phyloP scores from a whole-genome alignment of 2,329 filamentous ascomycete species.

The Colletotrichum zoysiae region DNA sequence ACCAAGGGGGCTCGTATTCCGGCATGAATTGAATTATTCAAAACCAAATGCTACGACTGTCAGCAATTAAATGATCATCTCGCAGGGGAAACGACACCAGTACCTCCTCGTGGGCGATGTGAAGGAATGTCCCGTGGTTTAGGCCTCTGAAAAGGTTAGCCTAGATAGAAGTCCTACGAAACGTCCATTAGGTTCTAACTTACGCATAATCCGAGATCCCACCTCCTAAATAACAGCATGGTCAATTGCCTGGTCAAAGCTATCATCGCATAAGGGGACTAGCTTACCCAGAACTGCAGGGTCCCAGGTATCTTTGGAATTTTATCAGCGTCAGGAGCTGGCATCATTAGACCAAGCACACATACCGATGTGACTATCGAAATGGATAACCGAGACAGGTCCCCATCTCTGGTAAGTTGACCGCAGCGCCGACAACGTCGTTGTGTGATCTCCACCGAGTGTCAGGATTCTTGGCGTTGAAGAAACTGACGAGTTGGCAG shows the following conservation, averaged over 20 bases:
- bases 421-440: slow-evolving; percentile 72
- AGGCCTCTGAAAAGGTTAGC: slow-evolving; percentile 54
- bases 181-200: slow-evolving; percentile 44
- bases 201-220: slow-evolving; percentile 71
- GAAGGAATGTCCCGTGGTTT: slow-evolving; percentile 73
- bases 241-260: slow-evolving; percentile 25
- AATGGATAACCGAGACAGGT: slow-evolving; percentile 73
- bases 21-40: slow-evolving; percentile 71
- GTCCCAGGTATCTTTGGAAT: slow-evolving; percentile 74
- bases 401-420: slow-evolving; percentile 70
- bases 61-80: not conserved
- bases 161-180: not conserved
- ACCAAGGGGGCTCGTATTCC: slow-evolving; percentile 68
- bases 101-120: slow-evolving; percentile 71
- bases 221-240: slow-evolving; percentile 55
- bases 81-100: too few relatives aligned
- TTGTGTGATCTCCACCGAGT: slow-evolving; percentile 74
- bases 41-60: slow-evolving; percentile 59
- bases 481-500: slow-evolving; percentile 59
- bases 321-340: slow-evolving; percentile 44
- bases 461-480: slow-evolving; percentile 66
- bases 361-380: slow-evolving; percentile 72
- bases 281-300: slow-evolving; percentile 66
- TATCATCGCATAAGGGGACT: not conserved
- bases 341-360: slow-evolving; percentile 16